These are phyloP conservation scores for Schizonepeta tenuifolia DNA, from an alignment of 257 asterid genomes.

Conservation along the genomic window DNA sequence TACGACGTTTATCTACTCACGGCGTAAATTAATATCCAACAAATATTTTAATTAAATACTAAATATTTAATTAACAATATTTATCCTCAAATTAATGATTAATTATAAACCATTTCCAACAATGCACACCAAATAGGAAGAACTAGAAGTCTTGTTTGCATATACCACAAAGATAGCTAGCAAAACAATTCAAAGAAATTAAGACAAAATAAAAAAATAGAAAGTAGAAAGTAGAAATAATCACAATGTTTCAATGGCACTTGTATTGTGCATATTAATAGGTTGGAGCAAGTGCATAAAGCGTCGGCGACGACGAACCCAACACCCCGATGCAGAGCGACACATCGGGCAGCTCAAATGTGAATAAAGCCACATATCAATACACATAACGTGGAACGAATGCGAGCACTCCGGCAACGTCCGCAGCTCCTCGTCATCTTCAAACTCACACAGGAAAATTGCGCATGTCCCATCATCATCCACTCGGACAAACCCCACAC, in stretches of 20 bases:
- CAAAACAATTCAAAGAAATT: neutral
- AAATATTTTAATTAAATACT: no score
- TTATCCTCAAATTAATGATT: no score
- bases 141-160: neutral
- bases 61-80: no score
- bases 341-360: conserved; percentile 41
- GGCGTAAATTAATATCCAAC: no score
- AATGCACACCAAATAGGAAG: neutral
- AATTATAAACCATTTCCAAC: no score
- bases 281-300: conserved; percentile 31
- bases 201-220: neutral
- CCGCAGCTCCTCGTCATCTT: conserved; percentile 37
- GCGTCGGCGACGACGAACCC: conserved; percentile 21
- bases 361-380: conserved; percentile 42
- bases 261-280: neutral
- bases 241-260: conserved; percentile 3
- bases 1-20: no score
- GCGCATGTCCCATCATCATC: conserved; percentile 31
- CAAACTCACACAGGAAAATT: conserved; percentile 34
- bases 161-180: neutral
- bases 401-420: conserved; percentile 35
- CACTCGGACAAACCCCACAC: neutral
- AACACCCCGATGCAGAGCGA: conserved; percentile 31
- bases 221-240: no score
- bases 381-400: conserved; percentile 38